Evolutionary conservation across 176 grass and related monocot species (phyloP).

Genomic region (Hyparrhenia diplandra): DNA sequence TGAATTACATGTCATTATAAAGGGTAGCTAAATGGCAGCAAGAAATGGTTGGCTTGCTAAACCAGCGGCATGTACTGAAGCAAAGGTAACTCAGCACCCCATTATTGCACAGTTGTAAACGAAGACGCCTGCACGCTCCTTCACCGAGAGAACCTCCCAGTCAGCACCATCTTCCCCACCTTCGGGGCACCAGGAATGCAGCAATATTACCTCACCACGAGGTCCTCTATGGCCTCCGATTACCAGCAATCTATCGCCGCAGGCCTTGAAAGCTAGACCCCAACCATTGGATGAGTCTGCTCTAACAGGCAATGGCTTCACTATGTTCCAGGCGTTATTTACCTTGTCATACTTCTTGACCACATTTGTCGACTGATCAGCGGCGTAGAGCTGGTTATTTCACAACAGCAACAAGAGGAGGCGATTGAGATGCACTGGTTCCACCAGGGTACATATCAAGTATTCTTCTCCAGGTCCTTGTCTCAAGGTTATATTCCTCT

Average conservation of each 20-base stretch:
- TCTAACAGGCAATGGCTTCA: conserved; percentile 75
- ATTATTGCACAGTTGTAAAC: conserved; percentile 96
- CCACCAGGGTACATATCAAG: conserved; percentile 72
- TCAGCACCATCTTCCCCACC: conserved; percentile 40
- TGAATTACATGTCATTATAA: conserved; percentile 59
- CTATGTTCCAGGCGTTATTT: conserved; percentile 78
- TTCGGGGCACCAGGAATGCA: conserved; percentile 82
- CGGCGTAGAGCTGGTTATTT: conserved; percentile 94
- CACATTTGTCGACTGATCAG: conserved; percentile 64
- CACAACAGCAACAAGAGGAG: conserved; percentile 80
- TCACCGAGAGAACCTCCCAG: conserved; percentile 82
- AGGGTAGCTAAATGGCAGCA: conserved; percentile 37
- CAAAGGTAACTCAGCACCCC: conserved; percentile 63
- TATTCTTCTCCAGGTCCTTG: conserved; percentile 79
- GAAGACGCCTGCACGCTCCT: conserved; percentile 65
- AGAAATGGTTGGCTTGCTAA: conserved; percentile 33
- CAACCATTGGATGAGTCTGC: conserved; percentile 85
- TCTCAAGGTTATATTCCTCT: conserved; percentile 76
- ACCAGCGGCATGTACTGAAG: conserved; percentile 21
- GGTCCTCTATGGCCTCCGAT: conserved; percentile 60
- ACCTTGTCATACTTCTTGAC: conserved; percentile 94
- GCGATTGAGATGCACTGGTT: conserved; percentile 70
- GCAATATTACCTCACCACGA: conserved; percentile 68
- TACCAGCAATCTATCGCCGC: conserved; percentile 72
- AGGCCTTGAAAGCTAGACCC: conserved; percentile 85